A percentile compares a stretch with the other conserved stretches of the same genome.
Conservation (phyloP, 1,284 basidiomycete genomes). For the Coriolopsis trogii region DNA sequence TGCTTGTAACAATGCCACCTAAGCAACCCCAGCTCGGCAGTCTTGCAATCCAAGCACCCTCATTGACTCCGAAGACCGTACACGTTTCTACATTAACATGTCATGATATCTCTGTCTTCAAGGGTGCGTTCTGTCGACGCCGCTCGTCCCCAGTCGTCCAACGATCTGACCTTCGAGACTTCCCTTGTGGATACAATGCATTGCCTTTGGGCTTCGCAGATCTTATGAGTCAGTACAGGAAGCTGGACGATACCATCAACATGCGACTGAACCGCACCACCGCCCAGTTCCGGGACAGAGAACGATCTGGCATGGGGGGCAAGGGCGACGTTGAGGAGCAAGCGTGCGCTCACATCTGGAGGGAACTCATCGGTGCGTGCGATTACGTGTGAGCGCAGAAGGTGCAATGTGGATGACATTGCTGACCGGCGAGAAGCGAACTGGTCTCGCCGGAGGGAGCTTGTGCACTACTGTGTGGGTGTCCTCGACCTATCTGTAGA, state of each 20-base stretch:
- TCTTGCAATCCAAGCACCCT: constrained; percentile 67
- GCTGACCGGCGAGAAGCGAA: constrained; percentile 55
- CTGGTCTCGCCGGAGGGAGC: constrained; percentile 79
- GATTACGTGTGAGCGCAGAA: constrained; percentile 4
- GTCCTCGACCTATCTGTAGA: constrained; percentile 71
- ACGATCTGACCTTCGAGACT: background rate
- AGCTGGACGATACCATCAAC: constrained; percentile 81
- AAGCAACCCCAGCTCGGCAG: constrained; percentile 63
- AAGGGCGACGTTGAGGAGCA: constrained; percentile 63
- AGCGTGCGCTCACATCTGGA: constrained; percentile 82
- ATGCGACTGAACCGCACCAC: constrained; percentile 85
- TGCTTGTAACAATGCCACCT: constrained; percentile 44
- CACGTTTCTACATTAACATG: constrained; percentile 75
- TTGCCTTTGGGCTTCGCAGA: constrained; percentile 49
- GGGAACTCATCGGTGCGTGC: constrained; percentile 76
- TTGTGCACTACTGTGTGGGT: constrained; percentile 78
- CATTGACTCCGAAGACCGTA: constrained; percentile 58
- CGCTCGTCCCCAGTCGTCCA: background rate
- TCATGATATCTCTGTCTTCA: constrained; percentile 80
- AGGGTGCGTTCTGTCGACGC: constrained; percentile 53
- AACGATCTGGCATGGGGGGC: constrained; percentile 46
- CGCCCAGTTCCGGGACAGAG: constrained; percentile 78
- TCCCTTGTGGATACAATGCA: background rate
- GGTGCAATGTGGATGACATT: background rate
- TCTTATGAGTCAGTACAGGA: constrained; percentile 83